A percentile compares a stretch with the other conserved stretches of the same genome.
These are phyloP conservation scores for Neotropicomus parvogracilis DNA, from an alignment of 1,284 basidiomycete genomes.

Conservation along the genomic window DNA sequence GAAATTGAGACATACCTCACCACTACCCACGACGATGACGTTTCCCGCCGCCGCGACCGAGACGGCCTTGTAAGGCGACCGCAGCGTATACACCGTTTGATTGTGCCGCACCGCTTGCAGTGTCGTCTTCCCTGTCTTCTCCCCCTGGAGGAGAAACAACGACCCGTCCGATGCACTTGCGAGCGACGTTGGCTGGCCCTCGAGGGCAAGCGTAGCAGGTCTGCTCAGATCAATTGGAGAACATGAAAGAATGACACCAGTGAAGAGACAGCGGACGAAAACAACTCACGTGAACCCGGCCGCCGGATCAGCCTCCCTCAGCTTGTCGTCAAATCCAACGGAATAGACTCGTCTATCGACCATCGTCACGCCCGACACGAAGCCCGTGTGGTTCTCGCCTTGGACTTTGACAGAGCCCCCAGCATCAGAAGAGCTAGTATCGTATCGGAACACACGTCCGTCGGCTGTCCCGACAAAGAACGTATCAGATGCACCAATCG, in stretches of 20 bases:
- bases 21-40: conserved; percentile 64
- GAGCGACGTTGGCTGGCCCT: conserved; percentile 73
- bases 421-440: conserved; percentile 33
- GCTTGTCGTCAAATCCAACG: conserved; percentile 76
- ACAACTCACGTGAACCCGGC: conserved; percentile 53
- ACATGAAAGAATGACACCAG: not conserved
- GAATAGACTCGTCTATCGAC: conserved; percentile 58
- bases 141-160: conserved; percentile 55
- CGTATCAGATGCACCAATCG: conserved; percentile 48
- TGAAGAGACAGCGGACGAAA: not conserved
- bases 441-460: conserved; percentile 72
- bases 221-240: conserved; percentile 31
- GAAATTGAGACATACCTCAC: conserved; percentile 50
- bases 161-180: conserved; percentile 60
- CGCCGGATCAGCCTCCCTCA: conserved; percentile 60
- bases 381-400: conserved; percentile 69
- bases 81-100: conserved; percentile 58
- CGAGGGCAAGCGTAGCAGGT: conserved; percentile 44
- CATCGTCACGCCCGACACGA: conserved; percentile 64
- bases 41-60: conserved; percentile 52
- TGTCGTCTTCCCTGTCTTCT: conserved; percentile 49
- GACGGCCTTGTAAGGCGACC: conserved; percentile 52
- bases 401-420: conserved; percentile 40
- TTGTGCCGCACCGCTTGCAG: conserved; percentile 70
- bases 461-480: conserved; percentile 85